These are phyloP conservation scores for Lathyrus oleraceus DNA, from an alignment of 306 rosid species.

Conservation along the genomic window DNA sequence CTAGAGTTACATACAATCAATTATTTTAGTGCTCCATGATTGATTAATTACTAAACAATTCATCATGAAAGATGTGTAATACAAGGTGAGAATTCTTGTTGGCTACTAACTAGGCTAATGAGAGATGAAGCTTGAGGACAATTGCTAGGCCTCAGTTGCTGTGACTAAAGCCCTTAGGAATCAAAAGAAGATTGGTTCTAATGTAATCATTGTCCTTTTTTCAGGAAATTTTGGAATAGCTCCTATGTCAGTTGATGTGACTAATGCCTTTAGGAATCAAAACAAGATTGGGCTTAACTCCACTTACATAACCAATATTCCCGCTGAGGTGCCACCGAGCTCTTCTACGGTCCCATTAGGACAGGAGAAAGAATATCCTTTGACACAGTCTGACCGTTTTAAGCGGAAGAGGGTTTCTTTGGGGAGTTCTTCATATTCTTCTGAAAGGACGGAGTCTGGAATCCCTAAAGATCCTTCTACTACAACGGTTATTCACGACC, in stretches of 20 bases:
- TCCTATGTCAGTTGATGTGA: not conserved
- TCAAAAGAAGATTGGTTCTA: too few relatives aligned
- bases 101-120: too few relatives aligned
- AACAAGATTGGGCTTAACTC: not conserved
- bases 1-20: too few relatives aligned
- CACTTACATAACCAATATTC: not conserved
- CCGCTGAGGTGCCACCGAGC: not conserved
- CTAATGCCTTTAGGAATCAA: not conserved
- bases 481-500: too few relatives aligned
- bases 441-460: not conserved
- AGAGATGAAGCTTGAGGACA: too few relatives aligned
- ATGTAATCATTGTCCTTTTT: not conserved
- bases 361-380: not conserved
- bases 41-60: too few relatives aligned
- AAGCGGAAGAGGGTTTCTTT: not conserved
- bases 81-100: too few relatives aligned
- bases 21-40: too few relatives aligned
- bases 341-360: not conserved
- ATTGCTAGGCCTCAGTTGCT: too few relatives aligned
- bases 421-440: not conserved
- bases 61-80: too few relatives aligned
- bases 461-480: too few relatives aligned
- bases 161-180: too few relatives aligned
- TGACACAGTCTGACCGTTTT: not conserved
- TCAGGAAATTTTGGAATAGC: not conserved